Conservation (phyloP, 306 rosid genomes). For the Prunus salicina region DNA sequence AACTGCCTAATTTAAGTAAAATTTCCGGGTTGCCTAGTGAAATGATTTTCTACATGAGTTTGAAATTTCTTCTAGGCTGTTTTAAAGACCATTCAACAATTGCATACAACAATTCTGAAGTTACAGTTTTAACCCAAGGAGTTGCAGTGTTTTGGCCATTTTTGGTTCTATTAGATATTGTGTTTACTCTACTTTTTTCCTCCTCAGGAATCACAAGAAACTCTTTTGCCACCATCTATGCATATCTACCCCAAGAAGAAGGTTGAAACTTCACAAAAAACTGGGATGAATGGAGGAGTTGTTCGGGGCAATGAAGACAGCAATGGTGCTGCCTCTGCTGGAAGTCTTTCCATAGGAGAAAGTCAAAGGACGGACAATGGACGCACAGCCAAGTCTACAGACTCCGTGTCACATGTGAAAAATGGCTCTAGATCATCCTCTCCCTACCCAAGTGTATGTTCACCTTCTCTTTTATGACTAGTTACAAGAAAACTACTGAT, state of each 20-base stretch:
- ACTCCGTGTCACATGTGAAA: conserved; percentile 34
- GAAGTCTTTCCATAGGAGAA: conserved; percentile 21
- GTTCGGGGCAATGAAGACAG: conserved; percentile 34
- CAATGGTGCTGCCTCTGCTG: conserved; percentile 30
- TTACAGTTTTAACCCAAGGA: neutral
- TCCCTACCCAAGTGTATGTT: conserved; percentile 71
- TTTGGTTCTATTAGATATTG: neutral
- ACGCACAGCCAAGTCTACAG: conserved; percentile 29
- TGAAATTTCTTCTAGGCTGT: neutral
- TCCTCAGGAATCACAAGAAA: conserved; percentile 80
- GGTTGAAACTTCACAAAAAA: conserved; percentile 46
- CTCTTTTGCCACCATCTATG: conserved; percentile 74
- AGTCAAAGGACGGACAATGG: conserved; percentile 32
- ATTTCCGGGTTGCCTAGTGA: neutral
- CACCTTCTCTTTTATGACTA: neutral
- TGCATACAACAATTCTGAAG: neutral
- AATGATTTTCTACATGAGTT: neutral
- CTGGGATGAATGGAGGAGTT: conserved; percentile 47
- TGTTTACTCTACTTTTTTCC: neutral
- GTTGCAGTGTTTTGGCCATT: neutral
- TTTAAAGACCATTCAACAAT: neutral
- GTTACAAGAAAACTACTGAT: neutral
- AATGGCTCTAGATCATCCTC: conserved; percentile 38
- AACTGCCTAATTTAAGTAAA: neutral
- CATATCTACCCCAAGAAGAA: conserved; percentile 60